Evolutionary conservation across 1,284 basidiomycete genomes (phyloP).

Genomic region (Boletus calvinii): DNA sequence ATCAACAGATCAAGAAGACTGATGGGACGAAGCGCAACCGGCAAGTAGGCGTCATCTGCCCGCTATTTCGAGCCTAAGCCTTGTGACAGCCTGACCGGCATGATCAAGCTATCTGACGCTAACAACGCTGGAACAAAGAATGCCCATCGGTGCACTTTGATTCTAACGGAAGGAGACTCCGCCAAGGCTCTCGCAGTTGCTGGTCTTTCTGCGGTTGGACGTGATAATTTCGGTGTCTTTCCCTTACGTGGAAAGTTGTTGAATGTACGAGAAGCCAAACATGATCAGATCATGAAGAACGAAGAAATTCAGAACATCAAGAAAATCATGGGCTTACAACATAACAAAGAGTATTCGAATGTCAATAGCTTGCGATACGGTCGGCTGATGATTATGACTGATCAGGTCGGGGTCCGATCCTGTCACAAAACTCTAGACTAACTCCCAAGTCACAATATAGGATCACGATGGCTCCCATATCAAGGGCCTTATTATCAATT

Average conservation of each 20-base stretch:
- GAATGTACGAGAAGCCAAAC: conserved; percentile 96
- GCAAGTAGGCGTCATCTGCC: conserved; percentile 39
- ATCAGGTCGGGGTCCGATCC: conserved; percentile 67
- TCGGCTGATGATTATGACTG: conserved; percentile 99
- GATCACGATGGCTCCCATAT: conserved; percentile 99
- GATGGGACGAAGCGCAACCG: conserved; percentile 93
- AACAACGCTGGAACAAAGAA: conserved; percentile 93
- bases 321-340: conserved; percentile 96
- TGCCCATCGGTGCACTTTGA: conserved; percentile 87
- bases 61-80: conserved; percentile 5
- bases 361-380: conserved; percentile 86
- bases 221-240: conserved; percentile 97
- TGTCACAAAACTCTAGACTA: conserved; percentile 7
- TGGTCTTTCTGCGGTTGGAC: conserved; percentile 91
- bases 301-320: conserved; percentile 97
- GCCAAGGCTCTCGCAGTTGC: conserved; percentile 97
- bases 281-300: conserved; percentile 98
- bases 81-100: conserved; percentile 73
- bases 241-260: conserved; percentile 96
- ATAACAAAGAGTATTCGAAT: conserved; percentile 85
- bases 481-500: conserved; percentile 98
- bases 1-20: conserved; percentile 94
- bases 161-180: conserved; percentile 98
- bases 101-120: conserved; percentile 94
- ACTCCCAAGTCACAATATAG: conserved; percentile 41